Percentiles rank a stretch among this genome's conserved stretches.
Evolutionary conservation across 2,329 filamentous ascomycete species (phyloP).

Genomic region (Grosmannia clavigera): DNA sequence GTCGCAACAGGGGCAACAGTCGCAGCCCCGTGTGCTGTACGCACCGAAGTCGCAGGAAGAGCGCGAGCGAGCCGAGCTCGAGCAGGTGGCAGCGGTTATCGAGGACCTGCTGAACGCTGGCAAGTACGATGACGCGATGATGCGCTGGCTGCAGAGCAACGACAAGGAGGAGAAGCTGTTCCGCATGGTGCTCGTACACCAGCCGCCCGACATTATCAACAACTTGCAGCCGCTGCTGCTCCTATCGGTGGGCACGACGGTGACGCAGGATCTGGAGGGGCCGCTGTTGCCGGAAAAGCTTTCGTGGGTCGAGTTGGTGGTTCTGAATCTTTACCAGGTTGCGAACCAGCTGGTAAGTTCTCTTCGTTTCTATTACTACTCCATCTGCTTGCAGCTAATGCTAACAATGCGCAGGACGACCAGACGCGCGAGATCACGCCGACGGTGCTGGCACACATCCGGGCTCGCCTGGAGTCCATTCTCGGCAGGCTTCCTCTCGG

Average conservation of each 20-base stretch:
- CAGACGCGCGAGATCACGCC: slow-evolving; percentile 43
- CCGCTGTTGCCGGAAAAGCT: slow-evolving; percentile 42
- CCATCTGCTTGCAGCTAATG: not conserved
- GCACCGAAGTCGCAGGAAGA: slow-evolving; percentile 29
- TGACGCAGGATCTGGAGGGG: slow-evolving; percentile 45
- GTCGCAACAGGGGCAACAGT: slow-evolving; percentile 6
- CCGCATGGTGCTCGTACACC: slow-evolving; percentile 38
- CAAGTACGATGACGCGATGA: slow-evolving; percentile 49
- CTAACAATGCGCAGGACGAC: slow-evolving; percentile 28
- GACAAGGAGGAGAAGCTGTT: slow-evolving; percentile 50
- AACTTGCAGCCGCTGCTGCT: slow-evolving; percentile 48
- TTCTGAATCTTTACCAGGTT: slow-evolving; percentile 38
- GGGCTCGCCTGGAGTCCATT: slow-evolving; percentile 38
- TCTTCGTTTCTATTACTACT: not conserved
- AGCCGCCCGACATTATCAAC: slow-evolving; percentile 39
- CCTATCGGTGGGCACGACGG: slow-evolving; percentile 51
- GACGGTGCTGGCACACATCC: slow-evolving; percentile 42
- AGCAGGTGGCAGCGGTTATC: slow-evolving; percentile 44
- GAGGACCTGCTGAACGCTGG: slow-evolving; percentile 49
- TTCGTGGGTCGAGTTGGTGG: slow-evolving; percentile 46
- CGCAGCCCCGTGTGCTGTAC: slow-evolving; percentile 21
- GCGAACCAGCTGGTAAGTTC: slow-evolving; percentile 38
- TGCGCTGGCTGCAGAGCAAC: slow-evolving; percentile 53
- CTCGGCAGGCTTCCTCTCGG: slow-evolving; percentile 35
- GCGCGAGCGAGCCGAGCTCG: slow-evolving; percentile 40